A percentile compares a stretch with the other conserved stretches of the same genome.
phyloP scores from a whole-genome alignment of 1,139 yeast genomes.

The Pichia sp. region DNA sequence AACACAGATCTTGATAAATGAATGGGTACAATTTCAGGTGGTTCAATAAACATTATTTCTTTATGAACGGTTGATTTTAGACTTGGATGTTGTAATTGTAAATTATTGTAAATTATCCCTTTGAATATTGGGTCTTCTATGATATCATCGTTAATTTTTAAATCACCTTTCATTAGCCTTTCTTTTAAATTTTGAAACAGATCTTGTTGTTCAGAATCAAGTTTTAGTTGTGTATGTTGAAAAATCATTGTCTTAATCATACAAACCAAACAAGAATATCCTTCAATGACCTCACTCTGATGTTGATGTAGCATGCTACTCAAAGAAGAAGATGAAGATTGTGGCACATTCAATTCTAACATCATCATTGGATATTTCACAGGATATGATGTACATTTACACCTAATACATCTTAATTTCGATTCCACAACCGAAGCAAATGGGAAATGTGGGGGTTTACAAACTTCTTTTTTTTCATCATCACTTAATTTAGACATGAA shows the following conservation, averaged over 20 bases:
- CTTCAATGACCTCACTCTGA: slow-evolving; percentile 68
- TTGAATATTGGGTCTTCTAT: slow-evolving; percentile 34
- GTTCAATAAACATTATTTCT: slow-evolving; percentile 51
- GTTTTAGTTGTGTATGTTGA: slow-evolving; percentile 2
- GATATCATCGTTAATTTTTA: slow-evolving; percentile 60
- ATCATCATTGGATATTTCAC: slow-evolving; percentile 61
- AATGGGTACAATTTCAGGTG: slow-evolving; percentile 67
- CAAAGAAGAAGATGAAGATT: slow-evolving; percentile 42
- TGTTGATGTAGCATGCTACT: slow-evolving; percentile 51
- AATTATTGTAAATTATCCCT: slow-evolving; percentile 41
- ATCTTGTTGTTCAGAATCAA: slow-evolving; percentile 19
- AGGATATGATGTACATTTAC: slow-evolving; percentile 59
- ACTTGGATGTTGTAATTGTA: slow-evolving; percentile 25
- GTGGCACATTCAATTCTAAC: slow-evolving; percentile 71
- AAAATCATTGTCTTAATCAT: slow-evolving; percentile 15
- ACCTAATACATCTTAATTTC: slow-evolving; percentile 61
- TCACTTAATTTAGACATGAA: slow-evolving; percentile 26
- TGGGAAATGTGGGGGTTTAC: slow-evolving; percentile 56
- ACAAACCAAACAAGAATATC: slow-evolving; percentile 74
- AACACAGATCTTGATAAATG: slow-evolving; percentile 81
- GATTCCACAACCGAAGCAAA: slow-evolving; percentile 63
- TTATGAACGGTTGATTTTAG: slow-evolving; percentile 60
- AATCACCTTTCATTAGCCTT: slow-evolving; percentile 19
- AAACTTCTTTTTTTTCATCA: slow-evolving; percentile 6
- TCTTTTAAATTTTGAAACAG: slow-evolving; percentile 16